A percentile compares a stretch with the other conserved stretches of the same genome.
Evolutionary conservation across 75 land plant species (phyloP).

Genomic region (Cupressus sempervirens): DNA sequence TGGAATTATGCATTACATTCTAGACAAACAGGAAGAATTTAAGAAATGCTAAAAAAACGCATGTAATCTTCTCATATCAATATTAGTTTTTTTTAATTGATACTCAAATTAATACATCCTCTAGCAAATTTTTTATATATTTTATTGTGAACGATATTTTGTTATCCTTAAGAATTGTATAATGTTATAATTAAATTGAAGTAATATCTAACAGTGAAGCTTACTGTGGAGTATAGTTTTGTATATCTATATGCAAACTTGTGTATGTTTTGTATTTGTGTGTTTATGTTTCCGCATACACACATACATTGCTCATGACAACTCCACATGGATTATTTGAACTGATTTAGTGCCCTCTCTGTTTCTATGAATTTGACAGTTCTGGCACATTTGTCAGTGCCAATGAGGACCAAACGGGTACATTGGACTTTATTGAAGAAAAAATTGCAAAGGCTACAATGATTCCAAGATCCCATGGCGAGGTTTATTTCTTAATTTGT

Average conservation of each 20-base stretch:
- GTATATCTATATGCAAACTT: not conserved
- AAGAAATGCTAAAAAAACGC: not conserved
- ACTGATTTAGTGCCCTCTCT: not conserved
- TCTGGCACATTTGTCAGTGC: slow-evolving; percentile 81
- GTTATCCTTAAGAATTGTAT: not conserved
- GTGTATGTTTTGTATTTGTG: not conserved
- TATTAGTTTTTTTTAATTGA: not conserved
- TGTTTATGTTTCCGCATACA: not conserved
- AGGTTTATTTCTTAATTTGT: slow-evolving; percentile 39
- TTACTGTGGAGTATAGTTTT: not conserved
- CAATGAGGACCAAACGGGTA: slow-evolving; percentile 65
- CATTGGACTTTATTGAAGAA: slow-evolving; percentile 60
- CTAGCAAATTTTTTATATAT: not conserved
- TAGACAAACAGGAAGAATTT: not conserved
- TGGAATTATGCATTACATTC: not conserved
- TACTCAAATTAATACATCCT: not conserved
- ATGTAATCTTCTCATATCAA: not conserved
- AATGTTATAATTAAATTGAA: not conserved
- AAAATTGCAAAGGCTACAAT: slow-evolving; percentile 90
- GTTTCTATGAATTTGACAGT: slow-evolving; percentile 33
- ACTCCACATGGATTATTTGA: not conserved
- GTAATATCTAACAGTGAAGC: not conserved
- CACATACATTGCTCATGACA: not conserved
- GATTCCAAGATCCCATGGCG: slow-evolving; percentile 81
- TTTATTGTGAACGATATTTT: not conserved